Evolutionary conservation across 371 early-diverging fungal genomes (phyloP), one percentile per base, ranked within the genome.

Genomic region (Mortierella polycephala): DNA sequence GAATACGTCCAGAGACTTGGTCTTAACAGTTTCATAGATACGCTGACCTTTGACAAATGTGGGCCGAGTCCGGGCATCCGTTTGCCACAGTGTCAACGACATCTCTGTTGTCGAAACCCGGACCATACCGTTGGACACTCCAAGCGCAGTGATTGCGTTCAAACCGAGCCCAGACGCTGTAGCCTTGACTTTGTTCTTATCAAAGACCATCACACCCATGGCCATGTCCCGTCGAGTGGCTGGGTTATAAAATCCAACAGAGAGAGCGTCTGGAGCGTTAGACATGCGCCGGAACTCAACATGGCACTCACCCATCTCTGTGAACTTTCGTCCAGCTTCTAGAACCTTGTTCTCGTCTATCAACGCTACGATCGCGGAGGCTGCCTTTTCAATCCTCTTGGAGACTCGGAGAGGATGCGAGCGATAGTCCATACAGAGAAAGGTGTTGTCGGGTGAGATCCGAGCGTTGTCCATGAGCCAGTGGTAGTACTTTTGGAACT

Each of bases 241-340:
- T 16, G 79, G 69, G 44, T 72, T 79, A 54, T 64, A 72, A 60
- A 79, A 79, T 0, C 73, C 79, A 7, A 79, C 69, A 4, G 69
- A 79, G 11, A 72, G 60, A 0, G 73, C 72, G 8, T 72, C 69
- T 11, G 68, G 66, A 10, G 65, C 57, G n/a, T 79, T 72, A 10
- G 79, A 79, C 79, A 79, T 79, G 8, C 69, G 42, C 10, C 73
- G 64, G 58, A 79, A 72, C 44, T 79, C 79, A 20, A 72, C 54
- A 23, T 69, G 60, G 41, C 79, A 79, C 16, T 69, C 69, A 2
- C 79, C 79, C 37, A 79, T 18, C 56, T 66, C 70, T 7, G 65
- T 68, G 49, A 60, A 69, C 50, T 74, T 60, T 52, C 75, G 64
- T 7, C 75, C 75, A 7, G 61, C 75, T 39, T 74, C 75, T 18